Percentiles rank a stretch among this genome's conserved stretches.
These are phyloP conservation scores for Coemansia sp. DNA, from an alignment of 371 early-diverging fungal species.

Conservation along the genomic window DNA sequence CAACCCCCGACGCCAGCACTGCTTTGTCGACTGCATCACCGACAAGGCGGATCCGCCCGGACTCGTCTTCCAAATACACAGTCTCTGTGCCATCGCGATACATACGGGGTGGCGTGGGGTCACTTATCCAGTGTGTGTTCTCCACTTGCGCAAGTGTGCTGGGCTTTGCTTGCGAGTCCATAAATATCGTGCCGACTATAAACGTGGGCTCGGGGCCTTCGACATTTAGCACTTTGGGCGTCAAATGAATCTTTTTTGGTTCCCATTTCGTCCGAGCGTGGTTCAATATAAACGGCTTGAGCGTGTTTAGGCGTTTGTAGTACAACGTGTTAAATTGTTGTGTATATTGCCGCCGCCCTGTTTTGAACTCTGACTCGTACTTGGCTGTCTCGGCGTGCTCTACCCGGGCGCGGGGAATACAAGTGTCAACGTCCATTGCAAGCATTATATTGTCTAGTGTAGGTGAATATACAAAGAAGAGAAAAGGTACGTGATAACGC, in stretches of 20 bases:
- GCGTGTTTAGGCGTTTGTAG: constrained; percentile 67
- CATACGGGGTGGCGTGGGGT: constrained; percentile 63
- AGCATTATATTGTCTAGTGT: not conserved
- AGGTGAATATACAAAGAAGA: not conserved
- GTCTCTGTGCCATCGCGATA: constrained; percentile 65
- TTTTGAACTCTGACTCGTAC: constrained; percentile 8
- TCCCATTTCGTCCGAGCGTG: constrained; percentile 24
- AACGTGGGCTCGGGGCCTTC: constrained; percentile 63
- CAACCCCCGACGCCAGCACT: constrained; percentile 62
- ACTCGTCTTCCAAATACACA: constrained; percentile 87
- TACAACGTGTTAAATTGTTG: constrained; percentile 88
- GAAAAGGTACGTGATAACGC: not conserved
- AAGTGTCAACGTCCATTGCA: not conserved
- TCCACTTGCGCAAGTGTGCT: constrained; percentile 83
- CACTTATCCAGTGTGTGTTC: constrained; percentile 67
- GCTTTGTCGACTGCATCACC: constrained; percentile 60
- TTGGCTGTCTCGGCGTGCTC: not conserved
- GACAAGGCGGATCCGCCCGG: constrained; percentile 72
- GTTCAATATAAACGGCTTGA: constrained; percentile 56
- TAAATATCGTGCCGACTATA: constrained; percentile 82
- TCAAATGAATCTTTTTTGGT: constrained; percentile 31
- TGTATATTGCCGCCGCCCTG: constrained; percentile 55
- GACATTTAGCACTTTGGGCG: constrained; percentile 70
- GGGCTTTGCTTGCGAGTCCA: constrained; percentile 83
- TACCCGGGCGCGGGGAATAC: not conserved